Percentiles rank a stretch among this genome's conserved stretches.
phyloP scores from a whole-genome alignment of 768 basidiomycete species.

The Rhizopogon salebrosus region DNA sequence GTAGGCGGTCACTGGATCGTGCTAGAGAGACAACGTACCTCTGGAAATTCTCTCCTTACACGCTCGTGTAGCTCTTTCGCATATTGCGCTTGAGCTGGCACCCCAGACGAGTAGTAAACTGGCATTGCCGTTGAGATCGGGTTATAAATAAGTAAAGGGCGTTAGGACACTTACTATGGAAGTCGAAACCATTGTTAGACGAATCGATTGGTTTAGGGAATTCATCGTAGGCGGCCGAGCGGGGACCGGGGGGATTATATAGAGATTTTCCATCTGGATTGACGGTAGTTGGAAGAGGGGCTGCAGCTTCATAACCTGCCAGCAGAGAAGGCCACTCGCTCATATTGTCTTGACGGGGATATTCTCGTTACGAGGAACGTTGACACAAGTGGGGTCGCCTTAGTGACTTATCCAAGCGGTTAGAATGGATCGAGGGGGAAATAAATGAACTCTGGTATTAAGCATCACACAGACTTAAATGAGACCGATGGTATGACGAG shows the following conservation, averaged over 20 bases:
- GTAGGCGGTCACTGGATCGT: not conserved
- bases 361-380: not conserved
- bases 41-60: conserved; percentile 62
- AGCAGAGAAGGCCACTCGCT: conserved; percentile 28
- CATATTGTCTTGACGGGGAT: no score
- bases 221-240: conserved; percentile 46
- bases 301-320: conserved; percentile 32
- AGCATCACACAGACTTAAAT: no score
- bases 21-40: conserved; percentile 32
- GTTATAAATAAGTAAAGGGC: not conserved
- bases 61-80: conserved; percentile 55
- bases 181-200: conserved; percentile 62
- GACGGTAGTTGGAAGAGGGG: conserved; percentile 37
- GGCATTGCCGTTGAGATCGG: not conserved
- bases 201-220: conserved; percentile 52
- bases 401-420: not conserved
- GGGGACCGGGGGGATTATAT: conserved; percentile 39
- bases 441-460: no score
- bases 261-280: conserved; percentile 57
- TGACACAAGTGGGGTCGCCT: not conserved
- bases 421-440: no score
- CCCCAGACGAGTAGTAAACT: conserved; percentile 61
- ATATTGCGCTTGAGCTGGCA: conserved; percentile 38
- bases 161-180: conserved; percentile 50
- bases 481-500: no score